Conservation (phyloP, 306 rosid species). For the Prunus davidiana region DNA sequence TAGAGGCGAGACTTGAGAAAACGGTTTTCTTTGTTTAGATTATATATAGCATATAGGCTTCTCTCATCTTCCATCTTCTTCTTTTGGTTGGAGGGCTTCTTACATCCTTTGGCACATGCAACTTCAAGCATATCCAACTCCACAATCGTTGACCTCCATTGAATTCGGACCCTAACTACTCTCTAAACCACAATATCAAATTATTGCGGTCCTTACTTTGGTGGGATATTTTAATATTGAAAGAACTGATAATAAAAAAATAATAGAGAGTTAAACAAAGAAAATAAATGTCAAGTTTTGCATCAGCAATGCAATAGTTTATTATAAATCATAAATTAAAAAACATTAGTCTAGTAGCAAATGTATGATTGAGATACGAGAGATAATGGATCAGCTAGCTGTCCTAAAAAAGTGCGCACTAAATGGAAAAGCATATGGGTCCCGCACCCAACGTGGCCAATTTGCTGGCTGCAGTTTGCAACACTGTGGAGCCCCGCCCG, state of each 20-base stretch:
- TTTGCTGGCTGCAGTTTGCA: background rate
- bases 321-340: background rate
- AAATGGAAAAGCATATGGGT: background rate
- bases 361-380: background rate
- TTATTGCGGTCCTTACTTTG: background rate
- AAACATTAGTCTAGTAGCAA: background rate
- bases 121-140: background rate
- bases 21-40: too few species aligned
- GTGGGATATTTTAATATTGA: background rate
- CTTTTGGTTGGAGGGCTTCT: background rate
- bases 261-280: background rate
- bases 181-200: slow-evolving; percentile 2
- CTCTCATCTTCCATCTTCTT: background rate
- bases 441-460: background rate
- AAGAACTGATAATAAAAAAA: background rate
- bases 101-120: background rate
- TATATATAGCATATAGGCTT: too few species aligned
- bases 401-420: background rate
- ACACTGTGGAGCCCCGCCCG: background rate
- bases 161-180: slow-evolving; percentile 10
- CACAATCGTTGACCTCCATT: slow-evolving; percentile 23
- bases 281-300: background rate
- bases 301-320: background rate
- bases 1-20: too few species aligned
- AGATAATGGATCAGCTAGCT: slow-evolving; percentile 10